A percentile compares a stretch with the other conserved stretches of the same genome.
Evolutionary conservation across 768 basidiomycete genomes (phyloP).

Genomic region (Kwoniella europaea): DNA sequence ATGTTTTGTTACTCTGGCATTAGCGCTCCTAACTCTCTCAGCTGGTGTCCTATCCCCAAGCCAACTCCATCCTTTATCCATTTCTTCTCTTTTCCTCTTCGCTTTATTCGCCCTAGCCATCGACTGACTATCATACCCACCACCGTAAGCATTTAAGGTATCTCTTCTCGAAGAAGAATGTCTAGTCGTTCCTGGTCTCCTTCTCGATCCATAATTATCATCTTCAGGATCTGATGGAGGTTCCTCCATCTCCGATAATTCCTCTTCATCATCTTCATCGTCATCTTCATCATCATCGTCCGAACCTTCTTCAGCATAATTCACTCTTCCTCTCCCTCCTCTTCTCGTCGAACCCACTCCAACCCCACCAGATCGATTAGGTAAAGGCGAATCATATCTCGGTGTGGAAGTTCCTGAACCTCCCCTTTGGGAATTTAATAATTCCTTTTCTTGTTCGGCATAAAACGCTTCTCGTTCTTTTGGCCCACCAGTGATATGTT

Average conservation of each 20-base stretch:
- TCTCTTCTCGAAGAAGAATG: slow-evolving; percentile 25
- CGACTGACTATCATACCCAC: slow-evolving; percentile 80
- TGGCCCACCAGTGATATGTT: slow-evolving; percentile 61
- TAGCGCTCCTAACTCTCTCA: slow-evolving; percentile 67
- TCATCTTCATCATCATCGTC: slow-evolving; percentile 74
- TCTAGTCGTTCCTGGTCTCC: slow-evolving; percentile 61
- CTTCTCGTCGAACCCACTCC: slow-evolving; percentile 19
- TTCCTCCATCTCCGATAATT: slow-evolving; percentile 60
- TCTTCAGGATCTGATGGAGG: slow-evolving; percentile 13
- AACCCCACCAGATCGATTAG: slow-evolving; percentile 14
- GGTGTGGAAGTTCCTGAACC: slow-evolving; percentile 42
- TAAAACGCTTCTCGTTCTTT: slow-evolving; percentile 42
- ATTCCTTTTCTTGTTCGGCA: slow-evolving; percentile 45
- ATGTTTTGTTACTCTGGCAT: slow-evolving; percentile 63
- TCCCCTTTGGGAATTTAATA: slow-evolving; percentile 1
- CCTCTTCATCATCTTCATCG: slow-evolving; percentile 75
- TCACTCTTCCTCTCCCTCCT: slow-evolving; percentile 41
- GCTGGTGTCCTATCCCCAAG: slow-evolving; percentile 82
- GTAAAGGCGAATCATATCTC: slow-evolving; percentile 41
- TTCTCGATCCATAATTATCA: slow-evolving; percentile 4
- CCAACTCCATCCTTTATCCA: slow-evolving; percentile 77
- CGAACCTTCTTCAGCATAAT: slow-evolving; percentile 55
- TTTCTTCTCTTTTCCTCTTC: slow-evolving; percentile 53
- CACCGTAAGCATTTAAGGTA: slow-evolving; percentile 57
- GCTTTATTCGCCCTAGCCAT: slow-evolving; percentile 67